Evolutionary conservation across 2,329 filamentous ascomycete species (phyloP), one percentile per base, ranked within the genome.

Genomic region (Venturia asperata): DNA sequence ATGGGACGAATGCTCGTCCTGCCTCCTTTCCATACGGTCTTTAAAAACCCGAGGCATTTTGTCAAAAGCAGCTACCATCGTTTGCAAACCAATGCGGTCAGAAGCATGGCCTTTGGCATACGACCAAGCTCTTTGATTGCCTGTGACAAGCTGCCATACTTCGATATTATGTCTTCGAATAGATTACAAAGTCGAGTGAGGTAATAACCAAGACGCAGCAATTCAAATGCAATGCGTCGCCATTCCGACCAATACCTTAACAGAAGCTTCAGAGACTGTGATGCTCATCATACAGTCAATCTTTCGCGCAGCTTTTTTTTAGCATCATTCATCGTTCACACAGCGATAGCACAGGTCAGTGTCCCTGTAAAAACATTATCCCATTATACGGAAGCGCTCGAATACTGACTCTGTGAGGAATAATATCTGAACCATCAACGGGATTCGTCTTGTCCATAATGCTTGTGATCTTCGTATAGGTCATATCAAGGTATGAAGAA

Each of bases 271-370:
- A 27, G 24, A 11, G 47, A 52, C 27, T 3, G 2, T 27, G 27
- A 27, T 5, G 21, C 27, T 15, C 11, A 52, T 27, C 27, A 27
- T 52, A 27, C 27, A 27, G 21, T 52, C 47, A 2, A 5, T 27
- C 49, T 34, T 34, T 13, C 49, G 24, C 24, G 6, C 27, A 30
- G 49, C 49, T 56, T 13, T 34, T 34, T 34, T 27, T 19, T 56
- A 56, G 24, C 24, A 56, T 56, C 49, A 56, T 56, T 17, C 30
- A 34, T 24, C 27, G 49, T 56, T 52, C 49, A 56, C 27, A 47
- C 1, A 17, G 27, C 27, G 5, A 19, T 19, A 56, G 49, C 19
- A 19, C 24, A 6, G 19, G 49, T 34, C 49, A 34, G 27, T 34
- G 34, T 56, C 49, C 27, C 49, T 56, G 27, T 11, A 56, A 19